Evolutionary conservation across 176 grass and related monocot genomes (phyloP), one percentile per base, ranked within the genome.

Genomic region (Musa itinerans): DNA sequence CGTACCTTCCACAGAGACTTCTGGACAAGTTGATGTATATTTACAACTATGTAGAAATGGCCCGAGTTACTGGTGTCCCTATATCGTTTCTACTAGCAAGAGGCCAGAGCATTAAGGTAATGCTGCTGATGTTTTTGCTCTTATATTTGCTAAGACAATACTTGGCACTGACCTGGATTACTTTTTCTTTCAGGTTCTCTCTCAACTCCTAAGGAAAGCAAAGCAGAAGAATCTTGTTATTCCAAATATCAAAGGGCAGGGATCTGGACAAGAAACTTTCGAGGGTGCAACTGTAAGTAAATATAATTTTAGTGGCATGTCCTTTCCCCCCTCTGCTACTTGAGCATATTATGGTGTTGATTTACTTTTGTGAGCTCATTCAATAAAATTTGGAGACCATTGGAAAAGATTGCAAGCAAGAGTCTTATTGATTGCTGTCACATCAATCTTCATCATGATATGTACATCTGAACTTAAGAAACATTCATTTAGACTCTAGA

Each of bases 41-140:
- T 80, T 98, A 98, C 84, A 98, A 98, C 75, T 91, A 98, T 87
- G 94, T 98, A 66, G 94, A 98, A 80, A 98, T 98, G 94, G 94
- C 94, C 9, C 90, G 94, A 75, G 94, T 98, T 82, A 98, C 94
- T 82, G 94, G 90, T 78, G 94, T 98, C 34, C 94, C 94, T 53
- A 91, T 98, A 75, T 93, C 94, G 52, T 98, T 98, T 87, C 82
- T 98, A 54, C 88, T 98, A 50, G 83, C 94, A 16, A 93, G 94
- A 85, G 94, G 94, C 58, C 94, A 98, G 73, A 98, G 94, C 76
- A 98, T 98, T 83, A 98, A 98, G 88, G 94, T 90, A 76, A 80
- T 59, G 68, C 48, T 26, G 63, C 53, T 59, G 20, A n/a, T 59
- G 0, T 24, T 16, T 73, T 64, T 51, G 24, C 17, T 53, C 20